Percentiles rank a stretch among this genome's conserved stretches.
Evolutionary conservation across 2,329 filamentous ascomycete species (phyloP).

Genomic region (Raffaelea albimanens): DNA sequence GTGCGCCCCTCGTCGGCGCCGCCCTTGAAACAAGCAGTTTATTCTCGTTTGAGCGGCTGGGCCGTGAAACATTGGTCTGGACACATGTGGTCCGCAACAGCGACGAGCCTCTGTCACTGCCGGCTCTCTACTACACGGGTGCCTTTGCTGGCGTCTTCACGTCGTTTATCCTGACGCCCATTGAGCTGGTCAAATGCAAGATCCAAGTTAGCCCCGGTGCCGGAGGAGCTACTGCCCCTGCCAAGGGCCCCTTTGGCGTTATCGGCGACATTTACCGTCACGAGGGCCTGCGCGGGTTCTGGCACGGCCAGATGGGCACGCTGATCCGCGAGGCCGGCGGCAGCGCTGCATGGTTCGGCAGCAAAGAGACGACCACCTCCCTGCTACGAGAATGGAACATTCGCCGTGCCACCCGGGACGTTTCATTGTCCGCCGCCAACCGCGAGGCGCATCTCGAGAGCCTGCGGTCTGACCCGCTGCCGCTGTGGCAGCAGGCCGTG

Average conservation of each 20-base stretch:
- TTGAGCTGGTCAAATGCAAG: slow-evolving; percentile 97
- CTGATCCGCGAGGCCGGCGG: slow-evolving; percentile 90
- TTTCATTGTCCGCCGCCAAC: neutral
- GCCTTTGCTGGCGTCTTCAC: slow-evolving; percentile 83
- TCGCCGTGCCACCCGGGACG: slow-evolving; percentile 25
- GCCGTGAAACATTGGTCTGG: slow-evolving; percentile 56
- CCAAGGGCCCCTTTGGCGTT: slow-evolving; percentile 53
- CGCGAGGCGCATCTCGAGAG: slow-evolving; percentile 23
- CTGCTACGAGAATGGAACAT: slow-evolving; percentile 55
- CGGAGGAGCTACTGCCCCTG: slow-evolving; percentile 30
- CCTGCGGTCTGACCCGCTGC: slow-evolving; percentile 46
- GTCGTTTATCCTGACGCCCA: slow-evolving; percentile 82
- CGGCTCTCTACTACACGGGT: slow-evolving; percentile 68
- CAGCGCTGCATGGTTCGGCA: slow-evolving; percentile 89
- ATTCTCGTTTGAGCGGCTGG: slow-evolving; percentile 80
- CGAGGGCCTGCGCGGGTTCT: slow-evolving; percentile 79
- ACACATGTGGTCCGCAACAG: slow-evolving; percentile 36
- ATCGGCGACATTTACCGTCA: slow-evolving; percentile 73
- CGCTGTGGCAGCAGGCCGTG: slow-evolving; percentile 77
- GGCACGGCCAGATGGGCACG: slow-evolving; percentile 90
- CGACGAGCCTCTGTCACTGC: slow-evolving; percentile 59
- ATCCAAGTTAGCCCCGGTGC: slow-evolving; percentile 67
- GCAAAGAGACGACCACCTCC: slow-evolving; percentile 70
- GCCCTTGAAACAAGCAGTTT: slow-evolving; percentile 86
- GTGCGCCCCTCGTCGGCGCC: slow-evolving; percentile 79